Conservation (phyloP, 2,329 filamentous ascomycete species). For the Diaporthe vexans region DNA sequence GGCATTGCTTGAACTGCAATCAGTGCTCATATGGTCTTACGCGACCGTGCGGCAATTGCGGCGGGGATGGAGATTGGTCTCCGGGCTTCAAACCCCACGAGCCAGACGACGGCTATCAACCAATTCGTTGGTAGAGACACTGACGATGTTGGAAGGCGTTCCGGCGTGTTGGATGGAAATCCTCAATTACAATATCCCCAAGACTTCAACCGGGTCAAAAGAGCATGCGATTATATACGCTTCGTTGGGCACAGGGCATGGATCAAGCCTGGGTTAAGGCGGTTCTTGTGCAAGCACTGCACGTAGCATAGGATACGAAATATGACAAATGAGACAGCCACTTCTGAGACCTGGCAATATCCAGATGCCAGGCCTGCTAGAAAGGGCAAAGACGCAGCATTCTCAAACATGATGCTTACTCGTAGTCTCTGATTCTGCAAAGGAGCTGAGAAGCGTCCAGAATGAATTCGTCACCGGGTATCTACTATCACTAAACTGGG, state of each 20-base stretch:
- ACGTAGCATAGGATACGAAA: neutral
- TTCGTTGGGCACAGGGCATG: neutral
- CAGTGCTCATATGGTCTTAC: slow-evolving; percentile 16
- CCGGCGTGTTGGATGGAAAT: too few relatives aligned
- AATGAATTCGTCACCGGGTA: slow-evolving; percentile 10
- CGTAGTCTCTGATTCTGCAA: too few relatives aligned
- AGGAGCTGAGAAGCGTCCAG: neutral
- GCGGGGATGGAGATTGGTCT: neutral
- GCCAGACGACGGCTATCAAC: neutral
- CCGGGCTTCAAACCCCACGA: neutral
- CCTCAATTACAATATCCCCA: neutral
- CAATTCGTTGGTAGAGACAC: neutral
- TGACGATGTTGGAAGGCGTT: neutral
- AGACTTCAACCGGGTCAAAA: too few relatives aligned
- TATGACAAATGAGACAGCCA: neutral
- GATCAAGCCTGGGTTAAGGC: neutral
- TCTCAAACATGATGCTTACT: too few relatives aligned
- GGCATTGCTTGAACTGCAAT: slow-evolving; percentile 33
- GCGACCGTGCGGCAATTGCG: slow-evolving; percentile 21
- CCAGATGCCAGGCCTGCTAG: too few relatives aligned
- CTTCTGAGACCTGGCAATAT: neutral
- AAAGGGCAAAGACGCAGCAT: neutral
- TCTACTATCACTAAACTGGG: neutral
- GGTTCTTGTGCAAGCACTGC: too few relatives aligned
- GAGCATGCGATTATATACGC: too few relatives aligned